phyloP scores from a whole-genome alignment of 495 filamentous ascomycete genomes.

The Durotheca rogersii region DNA sequence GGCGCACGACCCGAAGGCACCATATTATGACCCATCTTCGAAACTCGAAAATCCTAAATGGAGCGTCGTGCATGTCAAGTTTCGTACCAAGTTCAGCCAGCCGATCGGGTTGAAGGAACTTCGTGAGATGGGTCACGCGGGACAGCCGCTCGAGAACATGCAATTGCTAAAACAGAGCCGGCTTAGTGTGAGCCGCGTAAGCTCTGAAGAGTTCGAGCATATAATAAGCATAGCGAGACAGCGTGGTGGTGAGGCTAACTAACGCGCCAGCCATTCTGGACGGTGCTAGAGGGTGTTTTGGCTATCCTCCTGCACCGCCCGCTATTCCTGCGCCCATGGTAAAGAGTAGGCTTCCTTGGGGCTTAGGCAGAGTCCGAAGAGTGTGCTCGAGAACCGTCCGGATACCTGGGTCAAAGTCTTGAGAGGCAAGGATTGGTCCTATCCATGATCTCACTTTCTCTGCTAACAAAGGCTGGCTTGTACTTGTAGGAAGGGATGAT shows the following conservation, averaged over 20 bases:
- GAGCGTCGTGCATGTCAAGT: slow-evolving; percentile 85
- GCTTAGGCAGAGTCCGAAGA: slow-evolving; percentile 36
- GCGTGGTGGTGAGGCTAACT: slow-evolving; percentile 31
- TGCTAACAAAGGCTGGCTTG: slow-evolving; percentile 48
- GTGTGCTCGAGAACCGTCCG: slow-evolving; percentile 64
- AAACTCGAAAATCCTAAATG: slow-evolving; percentile 79
- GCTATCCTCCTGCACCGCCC: not conserved
- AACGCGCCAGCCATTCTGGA: not conserved
- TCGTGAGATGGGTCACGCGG: slow-evolving; percentile 59
- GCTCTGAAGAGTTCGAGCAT: slow-evolving; percentile 73
- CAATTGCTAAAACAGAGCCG: slow-evolving; percentile 77
- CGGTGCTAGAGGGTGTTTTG: too few species aligned
- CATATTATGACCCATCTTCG: slow-evolving; percentile 80
- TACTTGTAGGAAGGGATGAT: slow-evolving; percentile 43
- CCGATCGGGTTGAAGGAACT: slow-evolving; percentile 73
- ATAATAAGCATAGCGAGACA: slow-evolving; percentile 59
- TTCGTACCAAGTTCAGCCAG: slow-evolving; percentile 75
- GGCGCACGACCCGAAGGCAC: slow-evolving; percentile 72
- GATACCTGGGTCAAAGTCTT: slow-evolving; percentile 66
- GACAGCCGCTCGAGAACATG: slow-evolving; percentile 71
- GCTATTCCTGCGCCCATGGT: not conserved
- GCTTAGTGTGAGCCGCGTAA: slow-evolving; percentile 81
- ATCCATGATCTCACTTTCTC: slow-evolving; percentile 62
- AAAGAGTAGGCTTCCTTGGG: slow-evolving; percentile 5
- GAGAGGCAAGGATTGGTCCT: slow-evolving; percentile 51